Conservation (phyloP, 1,139 yeast genomes). For the Saccharomyces pastorianus region DNA sequence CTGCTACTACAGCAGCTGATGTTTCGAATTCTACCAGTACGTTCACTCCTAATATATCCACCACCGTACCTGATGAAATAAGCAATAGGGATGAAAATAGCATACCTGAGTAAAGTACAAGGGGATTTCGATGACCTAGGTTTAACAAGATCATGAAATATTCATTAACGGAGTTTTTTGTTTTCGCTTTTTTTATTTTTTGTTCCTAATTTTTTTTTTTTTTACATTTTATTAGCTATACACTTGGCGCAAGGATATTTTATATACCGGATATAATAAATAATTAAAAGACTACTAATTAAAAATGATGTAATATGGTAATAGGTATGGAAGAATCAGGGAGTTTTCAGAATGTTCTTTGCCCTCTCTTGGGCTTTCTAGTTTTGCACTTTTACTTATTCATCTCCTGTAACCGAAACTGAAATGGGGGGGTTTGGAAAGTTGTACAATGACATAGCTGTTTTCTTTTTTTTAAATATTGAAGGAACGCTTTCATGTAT, state of each 20-base stretch:
- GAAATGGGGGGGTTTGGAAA: conserved; percentile 13
- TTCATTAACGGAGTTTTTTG: not conserved
- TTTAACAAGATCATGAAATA: not conserved
- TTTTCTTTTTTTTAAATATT: conserved; percentile 1
- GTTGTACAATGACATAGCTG: conserved; percentile 3
- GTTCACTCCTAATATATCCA: conserved; percentile 1
- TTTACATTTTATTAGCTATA: not conserved
- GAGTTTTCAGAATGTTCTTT: not conserved
- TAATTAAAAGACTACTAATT: not conserved
- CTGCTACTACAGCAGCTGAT: not conserved
- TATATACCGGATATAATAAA: not conserved
- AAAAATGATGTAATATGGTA: not conserved
- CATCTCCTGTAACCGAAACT: conserved; percentile 9
- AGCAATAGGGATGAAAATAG: conserved; percentile 21
- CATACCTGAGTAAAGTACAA: not conserved
- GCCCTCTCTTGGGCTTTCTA: not conserved
- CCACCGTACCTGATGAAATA: conserved; percentile 3
- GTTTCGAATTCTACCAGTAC: conserved; percentile 4
- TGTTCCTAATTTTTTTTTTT: not conserved
- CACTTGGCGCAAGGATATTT: not conserved
- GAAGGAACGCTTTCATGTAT: not conserved
- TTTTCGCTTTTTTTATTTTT: not conserved
- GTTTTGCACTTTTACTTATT: not conserved
- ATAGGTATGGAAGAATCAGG: not conserved
- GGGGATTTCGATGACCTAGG: not conserved